Evolutionary conservation across 495 filamentous ascomycete genomes (phyloP).

Genomic region (Collariella sp.): DNA sequence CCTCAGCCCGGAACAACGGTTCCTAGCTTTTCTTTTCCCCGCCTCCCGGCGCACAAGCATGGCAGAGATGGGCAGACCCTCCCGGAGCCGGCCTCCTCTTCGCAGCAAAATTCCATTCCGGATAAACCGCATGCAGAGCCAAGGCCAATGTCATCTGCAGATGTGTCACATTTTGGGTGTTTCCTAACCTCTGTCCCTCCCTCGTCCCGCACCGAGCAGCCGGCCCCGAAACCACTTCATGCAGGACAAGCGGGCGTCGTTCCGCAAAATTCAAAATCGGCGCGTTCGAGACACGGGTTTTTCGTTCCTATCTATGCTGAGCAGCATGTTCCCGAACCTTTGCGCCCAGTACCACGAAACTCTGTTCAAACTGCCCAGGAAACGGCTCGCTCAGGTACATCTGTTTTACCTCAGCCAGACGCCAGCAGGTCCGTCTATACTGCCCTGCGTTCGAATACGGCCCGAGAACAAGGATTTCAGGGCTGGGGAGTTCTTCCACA

Average conservation of each 20-base stretch:
- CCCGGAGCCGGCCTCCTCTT: background rate
- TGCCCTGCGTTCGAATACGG: background rate
- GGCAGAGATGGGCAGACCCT: background rate
- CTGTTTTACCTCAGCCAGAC: background rate
- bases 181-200: background rate
- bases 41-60: background rate
- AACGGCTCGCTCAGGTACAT: background rate
- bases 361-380: background rate
- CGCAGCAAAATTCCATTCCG: background rate
- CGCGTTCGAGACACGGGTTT: too few species aligned
- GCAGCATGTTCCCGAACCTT: too few species aligned
- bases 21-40: slow-evolving; percentile 5
- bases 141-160: too few species aligned
- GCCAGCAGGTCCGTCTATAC: background rate
- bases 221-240: background rate
- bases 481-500: background rate
- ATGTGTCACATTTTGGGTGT: too few species aligned
- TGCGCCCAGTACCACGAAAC: too few species aligned
- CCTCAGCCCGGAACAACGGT: background rate
- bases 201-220: background rate
- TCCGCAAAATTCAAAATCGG: too few species aligned
- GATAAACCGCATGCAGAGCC: background rate
- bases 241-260: too few species aligned
- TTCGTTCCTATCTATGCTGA: too few species aligned
- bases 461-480: background rate